phyloP scores from a whole-genome alignment of 2,329 filamentous ascomycete species.

The Didymella sp. region DNA sequence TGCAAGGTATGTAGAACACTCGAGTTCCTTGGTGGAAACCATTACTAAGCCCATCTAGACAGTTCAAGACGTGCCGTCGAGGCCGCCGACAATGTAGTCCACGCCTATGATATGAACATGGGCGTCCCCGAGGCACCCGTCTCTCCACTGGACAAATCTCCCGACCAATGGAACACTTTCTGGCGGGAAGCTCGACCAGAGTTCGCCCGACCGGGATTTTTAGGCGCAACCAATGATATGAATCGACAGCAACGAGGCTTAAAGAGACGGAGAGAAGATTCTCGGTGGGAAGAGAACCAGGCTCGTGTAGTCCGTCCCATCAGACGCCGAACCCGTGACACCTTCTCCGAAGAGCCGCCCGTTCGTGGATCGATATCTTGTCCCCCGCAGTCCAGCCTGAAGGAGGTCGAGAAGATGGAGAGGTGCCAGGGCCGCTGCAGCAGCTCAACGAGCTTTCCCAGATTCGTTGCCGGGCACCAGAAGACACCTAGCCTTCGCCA shows the following conservation, averaged over 20 bases:
- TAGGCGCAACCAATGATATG: slow-evolving; percentile 53
- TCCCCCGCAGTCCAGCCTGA: slow-evolving; percentile 18
- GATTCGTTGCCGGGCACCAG: slow-evolving; percentile 49
- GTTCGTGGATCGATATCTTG: slow-evolving; percentile 27
- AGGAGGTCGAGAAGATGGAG: slow-evolving; percentile 30
- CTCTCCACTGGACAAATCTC: slow-evolving; percentile 48
- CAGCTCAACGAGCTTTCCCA: slow-evolving; percentile 38
- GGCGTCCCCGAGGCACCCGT: slow-evolving; percentile 70
- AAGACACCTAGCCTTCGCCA: slow-evolving; percentile 57
- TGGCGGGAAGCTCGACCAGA: slow-evolving; percentile 51
- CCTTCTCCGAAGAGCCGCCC: slow-evolving; percentile 42
- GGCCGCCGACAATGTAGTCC: slow-evolving; percentile 76
- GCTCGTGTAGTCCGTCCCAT: slow-evolving; percentile 35
- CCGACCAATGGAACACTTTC: slow-evolving; percentile 36
- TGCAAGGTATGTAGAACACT: slow-evolving; percentile 64
- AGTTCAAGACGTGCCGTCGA: slow-evolving; percentile 75
- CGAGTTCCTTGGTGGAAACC: background rate
- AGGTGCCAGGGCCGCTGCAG: slow-evolving; percentile 29
- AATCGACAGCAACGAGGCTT: slow-evolving; percentile 50
- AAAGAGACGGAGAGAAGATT: slow-evolving; percentile 54
- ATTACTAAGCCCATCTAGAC: slow-evolving; percentile 54
- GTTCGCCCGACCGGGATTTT: slow-evolving; percentile 53
- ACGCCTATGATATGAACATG: slow-evolving; percentile 78
- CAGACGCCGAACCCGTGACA: slow-evolving; percentile 37
- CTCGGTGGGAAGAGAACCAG: slow-evolving; percentile 36